Conservation (phyloP, 441 rosid genomes). For the Bruguiera hainesii region DNA sequence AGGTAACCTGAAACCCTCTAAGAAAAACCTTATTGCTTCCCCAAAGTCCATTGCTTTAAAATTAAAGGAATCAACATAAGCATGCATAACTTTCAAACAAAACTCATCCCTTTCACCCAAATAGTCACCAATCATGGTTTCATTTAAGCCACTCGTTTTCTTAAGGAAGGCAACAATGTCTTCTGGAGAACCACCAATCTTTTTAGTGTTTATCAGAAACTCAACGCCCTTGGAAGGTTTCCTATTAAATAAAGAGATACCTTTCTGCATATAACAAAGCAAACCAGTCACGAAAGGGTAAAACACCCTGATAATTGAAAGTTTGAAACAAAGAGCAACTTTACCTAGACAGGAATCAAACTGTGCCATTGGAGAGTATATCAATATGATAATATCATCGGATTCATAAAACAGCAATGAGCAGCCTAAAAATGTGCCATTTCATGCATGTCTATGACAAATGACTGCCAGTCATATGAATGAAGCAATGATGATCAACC, state of each 20-base stretch:
- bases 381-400: background rate
- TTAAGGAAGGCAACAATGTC: slow-evolving; percentile 80
- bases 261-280: slow-evolving; percentile 72
- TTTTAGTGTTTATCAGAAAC: slow-evolving; percentile 69
- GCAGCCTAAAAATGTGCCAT: background rate
- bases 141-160: slow-evolving; percentile 69
- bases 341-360: background rate
- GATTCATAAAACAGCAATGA: background rate
- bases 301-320: slow-evolving; percentile 12
- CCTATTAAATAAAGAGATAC: slow-evolving; percentile 78
- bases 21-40: slow-evolving; percentile 92
- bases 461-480: background rate
- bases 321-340: slow-evolving; percentile 1
- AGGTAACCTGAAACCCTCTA: slow-evolving; percentile 90
- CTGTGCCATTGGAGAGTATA: background rate
- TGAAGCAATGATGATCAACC: slow-evolving; percentile 40
- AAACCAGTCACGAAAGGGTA: slow-evolving; percentile 31
- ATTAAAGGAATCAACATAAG: slow-evolving; percentile 93
- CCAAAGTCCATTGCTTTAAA: slow-evolving; percentile 91
- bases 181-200: slow-evolving; percentile 75
- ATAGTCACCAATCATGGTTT: slow-evolving; percentile 92
- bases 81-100: slow-evolving; percentile 91
- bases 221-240: slow-evolving; percentile 97
- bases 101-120: slow-evolving; percentile 98
- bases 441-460: background rate